Conservation (phyloP, 2,329 filamentous ascomycete genomes). For the Fusarium camptoceras region DNA sequence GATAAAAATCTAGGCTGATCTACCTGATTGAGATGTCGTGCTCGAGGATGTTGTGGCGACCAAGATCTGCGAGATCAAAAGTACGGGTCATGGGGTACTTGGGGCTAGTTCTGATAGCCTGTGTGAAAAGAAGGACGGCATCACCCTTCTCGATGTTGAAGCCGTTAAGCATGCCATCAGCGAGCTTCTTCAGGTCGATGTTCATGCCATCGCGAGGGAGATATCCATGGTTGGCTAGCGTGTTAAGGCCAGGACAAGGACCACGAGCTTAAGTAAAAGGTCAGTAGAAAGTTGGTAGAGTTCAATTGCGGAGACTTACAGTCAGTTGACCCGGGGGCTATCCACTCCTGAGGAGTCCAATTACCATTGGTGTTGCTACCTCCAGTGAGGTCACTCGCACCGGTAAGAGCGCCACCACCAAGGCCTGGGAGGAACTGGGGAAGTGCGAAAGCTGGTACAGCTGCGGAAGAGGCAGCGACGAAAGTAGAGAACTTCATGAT, state of each 20-base stretch:
- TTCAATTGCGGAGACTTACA: neutral
- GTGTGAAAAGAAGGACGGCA: slow-evolving; percentile 7
- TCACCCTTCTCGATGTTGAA: slow-evolving; percentile 9
- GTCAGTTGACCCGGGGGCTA: neutral
- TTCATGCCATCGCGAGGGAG: slow-evolving; percentile 5
- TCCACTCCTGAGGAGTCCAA: slow-evolving; percentile 14
- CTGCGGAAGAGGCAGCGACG: neutral
- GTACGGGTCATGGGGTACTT: neutral
- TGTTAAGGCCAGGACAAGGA: slow-evolving; percentile 11
- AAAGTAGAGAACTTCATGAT: neutral
- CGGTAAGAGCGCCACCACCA: neutral
- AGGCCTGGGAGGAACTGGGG: neutral
- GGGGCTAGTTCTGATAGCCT: slow-evolving; percentile 13
- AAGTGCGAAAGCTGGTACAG: neutral
- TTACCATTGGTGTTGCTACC: neutral
- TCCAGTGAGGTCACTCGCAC: neutral
- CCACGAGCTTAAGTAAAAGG: neutral
- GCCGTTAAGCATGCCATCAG: slow-evolving; percentile 2
- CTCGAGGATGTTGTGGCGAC: slow-evolving; percentile 8
- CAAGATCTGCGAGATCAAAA: slow-evolving; percentile 3
- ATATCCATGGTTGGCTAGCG: slow-evolving; percentile 16
- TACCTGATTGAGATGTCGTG: slow-evolving; percentile 11
- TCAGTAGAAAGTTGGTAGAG: neutral
- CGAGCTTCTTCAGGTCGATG: slow-evolving; percentile 3
- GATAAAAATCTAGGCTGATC: accelerated